Evolutionary conservation across 140 eudicot species (phyloP).

Genomic region (Cichorium intybus): DNA sequence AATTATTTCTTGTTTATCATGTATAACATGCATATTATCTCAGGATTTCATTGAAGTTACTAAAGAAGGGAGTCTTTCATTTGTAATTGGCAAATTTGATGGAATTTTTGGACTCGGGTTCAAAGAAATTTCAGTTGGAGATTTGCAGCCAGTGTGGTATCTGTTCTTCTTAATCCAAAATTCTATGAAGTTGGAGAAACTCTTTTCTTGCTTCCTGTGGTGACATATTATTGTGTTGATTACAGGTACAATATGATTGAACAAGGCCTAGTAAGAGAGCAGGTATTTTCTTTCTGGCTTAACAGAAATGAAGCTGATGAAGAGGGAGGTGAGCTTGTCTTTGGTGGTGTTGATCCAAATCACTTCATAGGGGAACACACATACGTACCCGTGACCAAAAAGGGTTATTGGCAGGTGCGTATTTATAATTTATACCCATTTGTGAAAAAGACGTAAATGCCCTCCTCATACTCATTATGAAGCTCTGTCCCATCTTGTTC

Average conservation of each 20-base stretch:
- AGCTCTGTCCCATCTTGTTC: too few species aligned
- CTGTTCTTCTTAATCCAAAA: too few species aligned
- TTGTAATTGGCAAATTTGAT: slow-evolving; percentile 57
- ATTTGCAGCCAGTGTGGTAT: slow-evolving; percentile 70
- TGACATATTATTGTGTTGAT: background rate
- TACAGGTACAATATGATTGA: slow-evolving; percentile 68
- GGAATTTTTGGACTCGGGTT: slow-evolving; percentile 79
- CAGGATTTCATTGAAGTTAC: slow-evolving; percentile 71
- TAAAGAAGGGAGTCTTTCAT: slow-evolving; percentile 55
- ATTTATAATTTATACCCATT: background rate
- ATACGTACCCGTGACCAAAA: slow-evolving; percentile 55
- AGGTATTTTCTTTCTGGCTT: slow-evolving; percentile 71
- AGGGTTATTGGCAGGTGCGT: slow-evolving; percentile 73
- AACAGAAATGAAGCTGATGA: slow-evolving; percentile 48
- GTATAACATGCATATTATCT: background rate
- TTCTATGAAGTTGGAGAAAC: background rate
- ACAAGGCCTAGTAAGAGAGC: slow-evolving; percentile 58
- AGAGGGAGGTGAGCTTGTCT: slow-evolving; percentile 67
- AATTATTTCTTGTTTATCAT: background rate
- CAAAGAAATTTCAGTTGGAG: slow-evolving; percentile 66
- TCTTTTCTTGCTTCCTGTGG: background rate
- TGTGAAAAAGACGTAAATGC: background rate
- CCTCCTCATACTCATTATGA: background rate
- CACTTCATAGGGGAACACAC: slow-evolving; percentile 68
- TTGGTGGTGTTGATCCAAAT: slow-evolving; percentile 64